Percentiles rank a stretch among this genome's conserved stretches.
Evolutionary conservation across 768 basidiomycete genomes (phyloP).

Genomic region (Strobilomyces dryophilus): DNA sequence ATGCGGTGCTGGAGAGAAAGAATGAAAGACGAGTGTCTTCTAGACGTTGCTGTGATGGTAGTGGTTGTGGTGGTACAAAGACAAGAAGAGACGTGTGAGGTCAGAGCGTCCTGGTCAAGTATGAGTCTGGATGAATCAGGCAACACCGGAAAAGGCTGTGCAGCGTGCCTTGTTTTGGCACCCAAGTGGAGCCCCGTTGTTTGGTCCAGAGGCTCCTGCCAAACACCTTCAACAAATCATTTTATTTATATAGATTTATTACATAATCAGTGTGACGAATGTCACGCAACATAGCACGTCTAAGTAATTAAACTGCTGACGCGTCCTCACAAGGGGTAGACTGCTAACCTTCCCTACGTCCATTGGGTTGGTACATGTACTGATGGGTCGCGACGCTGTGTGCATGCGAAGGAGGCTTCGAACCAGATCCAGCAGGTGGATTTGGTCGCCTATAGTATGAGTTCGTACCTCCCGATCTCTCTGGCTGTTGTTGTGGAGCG

Average conservation of each 20-base stretch:
- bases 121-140: constrained; percentile 17
- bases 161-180: constrained; percentile 21
- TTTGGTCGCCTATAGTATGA: constrained; percentile 55
- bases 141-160: constrained; percentile 19
- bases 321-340: constrained; percentile 5
- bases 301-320: not conserved
- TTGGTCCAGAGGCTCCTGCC: constrained; percentile 25
- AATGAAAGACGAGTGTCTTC: not conserved
- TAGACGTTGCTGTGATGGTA: not conserved
- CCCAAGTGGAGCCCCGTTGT: constrained; percentile 5
- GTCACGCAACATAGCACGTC: constrained; percentile 14
- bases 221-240: constrained; percentile 13
- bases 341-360: constrained; percentile 28
- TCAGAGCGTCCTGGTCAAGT: constrained; percentile 2
- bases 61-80: constrained; percentile 14
- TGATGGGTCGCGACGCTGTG: constrained; percentile 33
- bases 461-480: constrained; percentile 29
- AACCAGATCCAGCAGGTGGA: constrained; percentile 19
- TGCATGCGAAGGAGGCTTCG: constrained; percentile 22
- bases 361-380: constrained; percentile 46
- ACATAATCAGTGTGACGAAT: constrained; percentile 12
- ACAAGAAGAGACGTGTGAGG: constrained; percentile 11
- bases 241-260: not conserved
- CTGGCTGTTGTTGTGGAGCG: constrained; percentile 35
- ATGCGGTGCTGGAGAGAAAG: not conserved